Percentiles rank a stretch among this genome's conserved stretches.
Conservation (phyloP, 495 filamentous ascomycete genomes). For the Haplographium delicatum region DNA sequence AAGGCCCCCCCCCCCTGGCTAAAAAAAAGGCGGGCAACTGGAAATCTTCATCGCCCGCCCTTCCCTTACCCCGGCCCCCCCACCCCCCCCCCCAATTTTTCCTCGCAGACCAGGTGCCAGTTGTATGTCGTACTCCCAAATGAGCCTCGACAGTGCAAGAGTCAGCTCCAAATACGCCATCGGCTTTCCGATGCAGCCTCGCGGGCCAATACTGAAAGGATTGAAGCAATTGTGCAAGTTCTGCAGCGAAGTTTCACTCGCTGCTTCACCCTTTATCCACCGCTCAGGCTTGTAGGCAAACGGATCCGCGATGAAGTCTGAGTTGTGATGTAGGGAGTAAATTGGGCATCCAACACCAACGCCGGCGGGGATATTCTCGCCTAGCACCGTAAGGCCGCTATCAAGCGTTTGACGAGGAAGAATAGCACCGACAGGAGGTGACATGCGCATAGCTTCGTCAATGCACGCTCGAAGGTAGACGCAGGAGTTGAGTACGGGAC, state of each 20-base stretch:
- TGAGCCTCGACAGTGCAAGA: constrained; percentile 41
- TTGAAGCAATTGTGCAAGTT: constrained; percentile 21
- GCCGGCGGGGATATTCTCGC: background rate
- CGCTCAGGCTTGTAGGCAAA: background rate
- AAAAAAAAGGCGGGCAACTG: no score
- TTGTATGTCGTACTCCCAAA: constrained; percentile 26
- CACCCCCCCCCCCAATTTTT: no score
- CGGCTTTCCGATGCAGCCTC: constrained; percentile 51
- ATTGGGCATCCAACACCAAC: background rate
- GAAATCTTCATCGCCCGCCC: no score
- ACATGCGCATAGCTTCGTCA: constrained; percentile 66
- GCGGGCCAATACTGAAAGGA: constrained; percentile 54
- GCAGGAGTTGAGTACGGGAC: constrained; percentile 29
- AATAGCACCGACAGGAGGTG: constrained; percentile 55
- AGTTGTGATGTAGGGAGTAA: background rate
- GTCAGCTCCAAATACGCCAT: constrained; percentile 52
- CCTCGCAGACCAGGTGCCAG: no score
- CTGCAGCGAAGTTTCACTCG: no score
- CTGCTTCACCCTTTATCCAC: constrained; percentile 1
- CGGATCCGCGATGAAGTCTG: background rate
- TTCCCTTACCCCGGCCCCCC: no score
- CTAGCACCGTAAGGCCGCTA: constrained; percentile 41
- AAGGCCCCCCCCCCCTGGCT: no score
- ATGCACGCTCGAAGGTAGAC: constrained; percentile 39
- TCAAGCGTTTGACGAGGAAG: constrained; percentile 56